phyloP scores from a whole-genome alignment of 2,329 filamentous ascomycete genomes.

The Colletotrichum agaves region DNA sequence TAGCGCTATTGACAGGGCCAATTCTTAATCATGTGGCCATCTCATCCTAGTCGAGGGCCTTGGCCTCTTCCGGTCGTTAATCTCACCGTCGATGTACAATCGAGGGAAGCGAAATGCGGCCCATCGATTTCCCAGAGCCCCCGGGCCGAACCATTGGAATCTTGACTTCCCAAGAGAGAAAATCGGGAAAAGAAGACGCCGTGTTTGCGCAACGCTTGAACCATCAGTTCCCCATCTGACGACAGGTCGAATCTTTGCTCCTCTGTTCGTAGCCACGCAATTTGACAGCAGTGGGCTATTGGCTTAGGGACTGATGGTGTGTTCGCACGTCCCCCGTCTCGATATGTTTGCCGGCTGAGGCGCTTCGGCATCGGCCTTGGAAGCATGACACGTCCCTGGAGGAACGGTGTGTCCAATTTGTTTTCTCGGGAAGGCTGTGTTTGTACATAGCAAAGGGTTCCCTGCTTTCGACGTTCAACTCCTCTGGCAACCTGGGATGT shows the following conservation, averaged over 20 bases:
- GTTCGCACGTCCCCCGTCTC: constrained; percentile 21
- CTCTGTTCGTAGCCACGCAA: constrained; percentile 1
- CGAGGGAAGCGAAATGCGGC: constrained; percentile 34
- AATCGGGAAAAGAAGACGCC: background rate
- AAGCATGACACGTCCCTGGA: background rate
- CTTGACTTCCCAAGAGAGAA: background rate
- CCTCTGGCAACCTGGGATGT: constrained; percentile 12
- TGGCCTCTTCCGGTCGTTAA: constrained; percentile 35
- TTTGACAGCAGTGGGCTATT: constrained; percentile 29
- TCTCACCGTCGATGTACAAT: constrained; percentile 33
- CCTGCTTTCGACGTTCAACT: constrained; percentile 4
- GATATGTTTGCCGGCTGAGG: constrained; percentile 23
- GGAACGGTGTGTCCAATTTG: constrained; percentile 11
- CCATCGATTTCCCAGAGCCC: background rate
- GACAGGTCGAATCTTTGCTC: background rate
- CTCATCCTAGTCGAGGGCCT: constrained; percentile 12
- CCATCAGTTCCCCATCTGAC: background rate
- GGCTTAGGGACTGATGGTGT: constrained; percentile 7
- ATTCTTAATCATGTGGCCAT: constrained; percentile 35
- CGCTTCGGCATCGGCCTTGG: background rate
- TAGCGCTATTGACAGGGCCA: constrained; percentile 10
- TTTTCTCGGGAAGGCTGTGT: constrained; percentile 3
- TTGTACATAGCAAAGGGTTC: constrained; percentile 15
- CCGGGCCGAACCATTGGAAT: constrained; percentile 7
- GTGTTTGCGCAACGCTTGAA: constrained; percentile 21